These are phyloP conservation scores for Candida mesenterica DNA, from an alignment of 1,139 yeast species.

Conservation along the genomic window DNA sequence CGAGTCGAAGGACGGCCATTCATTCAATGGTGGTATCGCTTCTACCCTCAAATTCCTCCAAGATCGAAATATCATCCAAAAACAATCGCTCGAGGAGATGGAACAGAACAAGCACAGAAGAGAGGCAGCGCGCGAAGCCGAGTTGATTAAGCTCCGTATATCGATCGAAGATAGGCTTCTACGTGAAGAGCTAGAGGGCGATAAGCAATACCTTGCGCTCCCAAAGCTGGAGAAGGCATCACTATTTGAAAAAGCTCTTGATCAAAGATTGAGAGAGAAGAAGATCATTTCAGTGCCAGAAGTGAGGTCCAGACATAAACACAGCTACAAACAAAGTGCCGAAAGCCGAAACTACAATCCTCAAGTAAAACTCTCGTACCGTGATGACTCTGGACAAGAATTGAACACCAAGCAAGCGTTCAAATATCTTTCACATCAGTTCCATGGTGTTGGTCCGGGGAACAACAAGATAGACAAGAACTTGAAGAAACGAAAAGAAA, in stretches of 20 bases:
- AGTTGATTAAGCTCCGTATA: constrained; percentile 32
- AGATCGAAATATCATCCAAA: constrained; percentile 37
- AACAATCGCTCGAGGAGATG: constrained; percentile 15
- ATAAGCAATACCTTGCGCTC: constrained; percentile 30
- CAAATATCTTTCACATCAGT: constrained; percentile 79
- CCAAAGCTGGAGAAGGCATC: constrained; percentile 30
- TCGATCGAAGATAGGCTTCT: constrained; percentile 40
- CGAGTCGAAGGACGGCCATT: constrained; percentile 2
- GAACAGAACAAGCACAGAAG: constrained; percentile 22
- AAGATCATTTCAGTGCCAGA: constrained; percentile 19
- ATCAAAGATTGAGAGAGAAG: constrained; percentile 28
- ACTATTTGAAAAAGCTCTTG: constrained; percentile 28
- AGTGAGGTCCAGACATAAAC: background rate
- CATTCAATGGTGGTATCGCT: background rate
- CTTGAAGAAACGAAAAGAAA: constrained; percentile 8
- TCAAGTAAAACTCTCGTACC: constrained; percentile 58
- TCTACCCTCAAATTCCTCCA: constrained; percentile 52
- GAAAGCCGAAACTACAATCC: constrained; percentile 54
- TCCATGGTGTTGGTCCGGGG: constrained; percentile 59
- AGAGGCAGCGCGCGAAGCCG: constrained; percentile 32
- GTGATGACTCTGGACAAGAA: constrained; percentile 68
- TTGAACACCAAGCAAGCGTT: constrained; percentile 76
- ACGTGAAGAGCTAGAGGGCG: constrained; percentile 37
- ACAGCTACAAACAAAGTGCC: constrained; percentile 3
- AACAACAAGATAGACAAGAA: constrained; percentile 15